These are phyloP conservation scores for Eutrema japonicum DNA, from an alignment of 345 rosid genomes.

Conservation along the genomic window DNA sequence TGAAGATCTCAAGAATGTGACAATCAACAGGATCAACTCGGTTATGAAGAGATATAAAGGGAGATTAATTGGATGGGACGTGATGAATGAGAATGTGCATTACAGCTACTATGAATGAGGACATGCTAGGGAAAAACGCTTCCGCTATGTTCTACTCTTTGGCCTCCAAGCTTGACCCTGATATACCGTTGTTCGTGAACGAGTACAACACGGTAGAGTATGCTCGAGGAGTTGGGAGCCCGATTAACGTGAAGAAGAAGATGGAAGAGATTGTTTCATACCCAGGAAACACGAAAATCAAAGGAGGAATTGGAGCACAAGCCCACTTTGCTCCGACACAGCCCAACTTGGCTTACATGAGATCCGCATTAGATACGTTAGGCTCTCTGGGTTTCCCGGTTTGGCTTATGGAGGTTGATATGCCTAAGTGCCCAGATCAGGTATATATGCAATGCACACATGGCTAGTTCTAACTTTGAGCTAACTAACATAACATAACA, in stretches of 20 bases:
- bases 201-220: slow-evolving; percentile 72
- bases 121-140: slow-evolving; percentile 64
- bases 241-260: slow-evolving; percentile 52
- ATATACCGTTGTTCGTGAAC: slow-evolving; percentile 62
- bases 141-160: slow-evolving; percentile 49
- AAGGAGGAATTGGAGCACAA: slow-evolving; percentile 67
- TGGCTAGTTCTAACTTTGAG: slow-evolving; percentile 24
- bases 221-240: slow-evolving; percentile 23
- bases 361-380: slow-evolving; percentile 60
- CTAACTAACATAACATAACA: not conserved
- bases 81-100: slow-evolving; percentile 81
- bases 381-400: slow-evolving; percentile 64
- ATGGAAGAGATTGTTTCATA: slow-evolving; percentile 58
- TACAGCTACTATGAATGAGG: slow-evolving; percentile 73
- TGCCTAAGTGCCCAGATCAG: slow-evolving; percentile 51
- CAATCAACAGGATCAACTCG: slow-evolving; percentile 55
- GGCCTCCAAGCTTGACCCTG: slow-evolving; percentile 58
- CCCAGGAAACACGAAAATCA: slow-evolving; percentile 52
- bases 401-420: slow-evolving; percentile 78
- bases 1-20: slow-evolving; percentile 47
- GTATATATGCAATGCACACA: slow-evolving; percentile 21
- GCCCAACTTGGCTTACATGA: slow-evolving; percentile 72
- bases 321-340: slow-evolving; percentile 57
- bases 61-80: slow-evolving; percentile 71
- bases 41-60: slow-evolving; percentile 73